Evolutionary conservation across 768 basidiomycete genomes (phyloP).

Genomic region (Clavulina sp.): DNA sequence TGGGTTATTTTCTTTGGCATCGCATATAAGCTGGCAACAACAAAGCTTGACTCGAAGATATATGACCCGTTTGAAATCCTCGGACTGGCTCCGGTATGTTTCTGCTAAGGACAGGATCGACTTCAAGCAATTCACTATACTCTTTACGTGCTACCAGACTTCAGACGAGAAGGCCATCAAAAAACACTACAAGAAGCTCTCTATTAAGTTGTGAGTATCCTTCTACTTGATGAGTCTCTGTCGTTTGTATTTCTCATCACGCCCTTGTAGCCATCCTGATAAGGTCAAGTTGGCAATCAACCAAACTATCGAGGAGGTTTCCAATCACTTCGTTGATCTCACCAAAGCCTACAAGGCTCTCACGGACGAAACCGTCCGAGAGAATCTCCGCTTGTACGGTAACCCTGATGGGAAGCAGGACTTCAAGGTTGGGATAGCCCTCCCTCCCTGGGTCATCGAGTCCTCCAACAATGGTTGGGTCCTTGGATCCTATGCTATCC

Average conservation of each 20-base stretch:
- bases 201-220: constrained; percentile 53
- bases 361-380: constrained; percentile 81
- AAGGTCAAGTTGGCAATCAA: constrained; percentile 75
- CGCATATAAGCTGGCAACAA: constrained; percentile 42
- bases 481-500: constrained; percentile 64
- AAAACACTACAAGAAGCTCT: constrained; percentile 84
- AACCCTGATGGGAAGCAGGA: constrained; percentile 97
- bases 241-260: background rate
- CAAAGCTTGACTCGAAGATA: constrained; percentile 35
- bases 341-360: constrained; percentile 98
- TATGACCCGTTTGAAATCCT: constrained; percentile 95
- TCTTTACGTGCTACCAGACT: constrained; percentile 26
- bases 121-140: too few relatives aligned
- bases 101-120: too few relatives aligned
- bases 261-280: constrained; percentile 67
- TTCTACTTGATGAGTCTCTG: constrained; percentile 1
- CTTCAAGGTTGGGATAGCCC: constrained; percentile 82
- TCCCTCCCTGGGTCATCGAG: constrained; percentile 87
- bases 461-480: constrained; percentile 85
- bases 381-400: constrained; percentile 76
- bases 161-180: constrained; percentile 82
- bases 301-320: constrained; percentile 72
- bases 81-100: constrained; percentile 48
- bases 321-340: constrained; percentile 72
- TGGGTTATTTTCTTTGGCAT: constrained; percentile 60